These are phyloP conservation scores for Pythium apleroticum DNA, from an alignment of 352 stramenopile species.

Conservation along the genomic window DNA sequence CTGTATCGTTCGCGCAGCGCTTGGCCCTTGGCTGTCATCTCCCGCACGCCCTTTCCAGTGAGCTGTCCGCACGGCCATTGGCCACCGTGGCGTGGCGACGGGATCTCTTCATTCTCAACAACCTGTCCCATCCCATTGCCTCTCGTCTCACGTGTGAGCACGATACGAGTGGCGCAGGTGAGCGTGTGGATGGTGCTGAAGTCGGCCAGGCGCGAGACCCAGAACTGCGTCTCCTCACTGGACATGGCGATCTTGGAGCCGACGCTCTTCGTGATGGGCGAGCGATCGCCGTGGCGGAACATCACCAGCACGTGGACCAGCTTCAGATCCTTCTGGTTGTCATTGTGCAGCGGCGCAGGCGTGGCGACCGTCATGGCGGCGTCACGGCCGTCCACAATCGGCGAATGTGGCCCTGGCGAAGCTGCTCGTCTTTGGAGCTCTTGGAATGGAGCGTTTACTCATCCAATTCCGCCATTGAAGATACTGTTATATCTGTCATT, in stretches of 20 bases:
- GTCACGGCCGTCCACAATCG: neutral
- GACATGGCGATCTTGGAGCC: slow-evolving; percentile 46
- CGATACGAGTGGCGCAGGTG: slow-evolving; percentile 46
- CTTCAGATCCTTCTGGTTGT: slow-evolving; percentile 27
- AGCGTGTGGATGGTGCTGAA: slow-evolving; percentile 45
- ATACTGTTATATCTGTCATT: slow-evolving; percentile 7
- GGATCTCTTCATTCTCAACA: slow-evolving; percentile 11
- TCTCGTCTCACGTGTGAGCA: slow-evolving; percentile 16
- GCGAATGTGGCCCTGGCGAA: neutral
- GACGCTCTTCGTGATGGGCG: slow-evolving; percentile 63
- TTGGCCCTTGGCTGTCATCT: slow-evolving; percentile 60
- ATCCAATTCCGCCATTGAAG: slow-evolving; percentile 25
- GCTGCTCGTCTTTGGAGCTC: slow-evolving; percentile 6
- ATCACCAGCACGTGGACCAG: slow-evolving; percentile 68
- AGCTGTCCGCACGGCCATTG: slow-evolving; percentile 76
- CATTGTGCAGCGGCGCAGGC: neutral
- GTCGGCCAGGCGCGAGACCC: slow-evolving; percentile 50
- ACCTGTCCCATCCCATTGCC: neutral
- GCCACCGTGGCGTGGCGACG: slow-evolving; percentile 53
- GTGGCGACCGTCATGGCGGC: neutral
- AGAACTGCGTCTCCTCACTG: slow-evolving; percentile 53
- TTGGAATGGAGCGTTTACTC: slow-evolving; percentile 23
- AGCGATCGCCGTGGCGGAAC: slow-evolving; percentile 79
- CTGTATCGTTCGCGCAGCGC: slow-evolving; percentile 45
- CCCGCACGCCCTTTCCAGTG: slow-evolving; percentile 58